Evolutionary conservation across 2,329 filamentous ascomycete species (phyloP), one percentile per base, ranked within the genome.

Genomic region (Xylariaceae sp.): DNA sequence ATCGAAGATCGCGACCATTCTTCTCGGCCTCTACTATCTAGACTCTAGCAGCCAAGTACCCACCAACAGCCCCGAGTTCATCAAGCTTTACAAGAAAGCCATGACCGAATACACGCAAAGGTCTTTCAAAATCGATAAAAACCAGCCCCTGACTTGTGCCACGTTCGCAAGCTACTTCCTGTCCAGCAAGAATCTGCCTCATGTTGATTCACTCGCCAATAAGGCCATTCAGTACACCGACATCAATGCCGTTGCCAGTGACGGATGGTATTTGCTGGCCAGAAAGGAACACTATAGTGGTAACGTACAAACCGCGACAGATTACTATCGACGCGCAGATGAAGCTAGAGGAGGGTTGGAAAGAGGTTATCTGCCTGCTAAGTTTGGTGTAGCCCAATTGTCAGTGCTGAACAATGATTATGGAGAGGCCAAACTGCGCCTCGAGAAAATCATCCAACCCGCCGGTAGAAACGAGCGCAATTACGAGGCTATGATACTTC

Each of bases 151-250:
- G 56, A 91, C 90, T 3, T 96, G 90, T 66, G 86, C 90, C 15
- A 90, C 90, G 1, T 96, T 99, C 68, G 89, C 90, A 40, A 80
- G 83, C 55, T 96, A 96, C 68, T 97, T 96, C 69, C 74, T 96
- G 27, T 85, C 90, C 2, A 82, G 88, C 62, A 95, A 90, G 66
- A 82, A 84, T 9, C 86, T 90, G 69, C 72, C 82, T 19, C 90
- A 90, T 52, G 90, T 94, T 10, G 90, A 97, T 58, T 84, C 85
- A 17, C 77, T 99, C 15, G 89, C 92, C 7, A 87, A 91, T 66
- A 94, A 94, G 67, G 91, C 94, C 6, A 96, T 99, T 55, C 90
- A 96, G 63, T 86, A 89, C 62, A 97, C 94, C 2, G 94, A 99
- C 65, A 89, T 97, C 59, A 96, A 96, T 67, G 89, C 91, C 3